Base-by-base conservation (phyloP, 805 yeast species). In the Soucietia sequanensis region DNA sequence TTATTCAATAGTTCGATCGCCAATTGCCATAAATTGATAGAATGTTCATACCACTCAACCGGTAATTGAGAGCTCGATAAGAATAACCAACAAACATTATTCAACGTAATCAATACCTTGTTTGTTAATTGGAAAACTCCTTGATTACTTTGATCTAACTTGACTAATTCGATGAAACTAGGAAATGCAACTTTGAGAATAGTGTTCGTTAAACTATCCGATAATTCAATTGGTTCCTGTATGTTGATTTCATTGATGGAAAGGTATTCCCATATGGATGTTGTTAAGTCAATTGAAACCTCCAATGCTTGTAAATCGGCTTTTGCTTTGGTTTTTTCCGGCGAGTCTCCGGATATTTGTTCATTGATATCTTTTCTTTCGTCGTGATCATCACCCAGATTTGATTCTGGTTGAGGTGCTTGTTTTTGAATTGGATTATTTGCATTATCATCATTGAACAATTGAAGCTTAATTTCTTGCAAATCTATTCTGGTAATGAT, bases 241-340 rank as follows among this genome's bases (percentile, higher is more conserved):
- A 39, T 30, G n/a, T 62, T 39, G 6, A 39, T 35, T 17, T 59
- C 63, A 34, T 49, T 52, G n/a, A 59, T 39, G 8, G 71, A 57
- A 18, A 66, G 51, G 36, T 61, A 72, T 55, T 89, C 96, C 46
- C 84, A 73, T 5, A 81, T 66, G 1, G 90, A 84, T 1, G 96
- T 78, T 16, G 87, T 65, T 21, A 91, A 56, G 55, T 91, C 98
- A 15, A 90, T 60, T 0, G 84, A 68, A 1, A 82, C 70, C 47
- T 87, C 95, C 15, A 84, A 62, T 4, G 84, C 70, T 43, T 81
- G 81, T 31, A 84, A 58, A 32, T 75, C 71, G 28, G 71, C 60
- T 43, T 74, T 72, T 3, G 84, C 77, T 10, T 51, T 52, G 6
- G 59, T 50, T 36, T 74, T 68, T 28, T 62, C 65, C 18, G 65